These are phyloP conservation scores for Sclerotinia trifoliorum DNA, from an alignment of 2,329 filamentous ascomycete genomes.

Conservation along the genomic window DNA sequence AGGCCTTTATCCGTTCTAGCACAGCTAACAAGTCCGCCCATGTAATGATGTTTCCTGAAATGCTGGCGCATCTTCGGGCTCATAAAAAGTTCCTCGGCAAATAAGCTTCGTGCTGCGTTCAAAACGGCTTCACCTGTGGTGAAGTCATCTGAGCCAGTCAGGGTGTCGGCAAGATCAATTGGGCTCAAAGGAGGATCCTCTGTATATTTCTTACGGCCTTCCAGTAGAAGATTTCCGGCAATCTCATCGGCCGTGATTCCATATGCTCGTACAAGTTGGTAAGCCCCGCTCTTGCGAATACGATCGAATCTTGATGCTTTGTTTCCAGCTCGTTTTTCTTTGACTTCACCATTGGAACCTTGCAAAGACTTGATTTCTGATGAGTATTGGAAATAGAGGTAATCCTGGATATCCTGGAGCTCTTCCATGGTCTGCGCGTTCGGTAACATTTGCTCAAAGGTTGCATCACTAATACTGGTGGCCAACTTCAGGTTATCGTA, in stretches of 20 bases:
- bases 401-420: constrained; percentile 93
- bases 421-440: constrained; percentile 87
- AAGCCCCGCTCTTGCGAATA: constrained; percentile 75
- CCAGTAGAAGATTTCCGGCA: constrained; percentile 78
- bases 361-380: constrained; percentile 78
- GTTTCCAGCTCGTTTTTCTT: constrained; percentile 72
- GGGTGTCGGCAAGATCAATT: constrained; percentile 79
- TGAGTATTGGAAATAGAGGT: constrained; percentile 91
- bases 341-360: constrained; percentile 59
- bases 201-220: constrained; percentile 75
- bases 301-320: constrained; percentile 80
- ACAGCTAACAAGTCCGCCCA: constrained; percentile 80
- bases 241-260: constrained; percentile 87
- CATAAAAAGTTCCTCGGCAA: constrained; percentile 83
- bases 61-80: constrained; percentile 88
- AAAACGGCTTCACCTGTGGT: constrained; percentile 73
- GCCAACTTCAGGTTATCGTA: constrained; percentile 68
- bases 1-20: constrained; percentile 90
- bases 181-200: constrained; percentile 81
- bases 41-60: constrained; percentile 80
- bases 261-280: constrained; percentile 81
- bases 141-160: constrained; percentile 71
- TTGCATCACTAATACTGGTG: constrained; percentile 64
- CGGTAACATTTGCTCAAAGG: constrained; percentile 79
- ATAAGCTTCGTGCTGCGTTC: constrained; percentile 79